Conservation (phyloP, 73 alveolate species). For the Tetrahymena thermophila region DNA sequence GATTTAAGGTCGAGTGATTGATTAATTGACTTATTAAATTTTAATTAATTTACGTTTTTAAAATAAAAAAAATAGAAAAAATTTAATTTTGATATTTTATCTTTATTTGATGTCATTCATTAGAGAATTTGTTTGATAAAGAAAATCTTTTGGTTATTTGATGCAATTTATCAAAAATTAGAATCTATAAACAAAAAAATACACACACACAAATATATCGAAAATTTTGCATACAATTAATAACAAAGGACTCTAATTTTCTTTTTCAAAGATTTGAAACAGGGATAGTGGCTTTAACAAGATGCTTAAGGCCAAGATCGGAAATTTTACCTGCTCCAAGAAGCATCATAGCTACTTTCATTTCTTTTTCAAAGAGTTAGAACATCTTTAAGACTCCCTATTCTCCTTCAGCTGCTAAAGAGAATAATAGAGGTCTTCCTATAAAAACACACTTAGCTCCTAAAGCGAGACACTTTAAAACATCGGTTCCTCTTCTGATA, state of each 20-base stretch:
- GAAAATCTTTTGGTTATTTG: not conserved
- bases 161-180: not conserved
- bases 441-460: conserved; percentile 86
- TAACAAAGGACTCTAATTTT: not conserved
- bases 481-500: conserved; percentile 88
- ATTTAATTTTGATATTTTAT: no score
- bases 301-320: not conserved
- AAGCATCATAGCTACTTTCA: conserved; percentile 62
- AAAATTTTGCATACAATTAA: not conserved
- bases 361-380: conserved; percentile 59
- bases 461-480: conserved; percentile 72
- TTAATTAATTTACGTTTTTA: not conserved
- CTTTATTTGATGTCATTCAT: not conserved
- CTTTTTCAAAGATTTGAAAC: not conserved
- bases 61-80: no score
- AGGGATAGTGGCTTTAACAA: not conserved
- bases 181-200: no score
- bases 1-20: no score
- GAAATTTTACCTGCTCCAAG: conserved; percentile 33
- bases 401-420: conserved; percentile 63
- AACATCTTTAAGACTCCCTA: conserved; percentile 65
- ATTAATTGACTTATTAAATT: no score
- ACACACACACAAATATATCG: not conserved
- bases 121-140: not conserved
- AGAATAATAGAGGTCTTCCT: conserved; percentile 81